A percentile compares a stretch with the other conserved stretches of the same genome.
phyloP scores from a whole-genome alignment of 768 basidiomycete species.

The Collybiopsis confluens region DNA sequence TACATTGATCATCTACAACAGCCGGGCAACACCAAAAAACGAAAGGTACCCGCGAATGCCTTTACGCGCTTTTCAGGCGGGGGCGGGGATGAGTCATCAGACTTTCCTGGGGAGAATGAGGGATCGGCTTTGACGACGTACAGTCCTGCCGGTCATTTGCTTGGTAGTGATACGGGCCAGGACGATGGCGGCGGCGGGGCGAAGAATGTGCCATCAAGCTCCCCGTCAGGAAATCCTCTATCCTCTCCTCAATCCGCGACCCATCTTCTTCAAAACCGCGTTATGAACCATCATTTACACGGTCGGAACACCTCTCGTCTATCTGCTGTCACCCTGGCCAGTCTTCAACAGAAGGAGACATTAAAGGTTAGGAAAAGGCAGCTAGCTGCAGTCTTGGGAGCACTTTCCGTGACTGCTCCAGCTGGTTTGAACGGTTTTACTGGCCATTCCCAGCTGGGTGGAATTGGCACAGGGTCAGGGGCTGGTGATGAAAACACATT shows the following conservation, averaged over 20 bases:
- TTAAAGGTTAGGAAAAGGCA: constrained; percentile 66
- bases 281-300: background rate
- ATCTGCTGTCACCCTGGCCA: constrained; percentile 59
- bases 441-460: constrained; percentile 17
- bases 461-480: background rate
- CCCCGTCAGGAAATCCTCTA: too few species aligned
- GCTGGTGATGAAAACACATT: constrained; percentile 34
- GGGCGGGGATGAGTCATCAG: constrained; percentile 18
- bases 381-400: constrained; percentile 65
- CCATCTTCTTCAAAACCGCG: background rate
- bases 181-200: background rate
- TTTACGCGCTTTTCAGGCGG: constrained; percentile 25
- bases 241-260: background rate
- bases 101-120: constrained; percentile 17
- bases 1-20: constrained; percentile 68
- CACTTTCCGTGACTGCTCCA: constrained; percentile 33
- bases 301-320: constrained; percentile 39
- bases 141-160: background rate
- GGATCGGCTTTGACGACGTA: background rate
- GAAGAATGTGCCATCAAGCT: too few species aligned
- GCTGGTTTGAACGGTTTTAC: too few species aligned
- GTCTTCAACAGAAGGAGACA: constrained; percentile 72
- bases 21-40: constrained; percentile 83
- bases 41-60: constrained; percentile 76
- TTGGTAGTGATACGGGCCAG: background rate